Percentiles rank a stretch among this genome's conserved stretches.
Evolutionary conservation across 2,329 filamentous ascomycete species (phyloP).

Genomic region (Sclerotinia glacialis): DNA sequence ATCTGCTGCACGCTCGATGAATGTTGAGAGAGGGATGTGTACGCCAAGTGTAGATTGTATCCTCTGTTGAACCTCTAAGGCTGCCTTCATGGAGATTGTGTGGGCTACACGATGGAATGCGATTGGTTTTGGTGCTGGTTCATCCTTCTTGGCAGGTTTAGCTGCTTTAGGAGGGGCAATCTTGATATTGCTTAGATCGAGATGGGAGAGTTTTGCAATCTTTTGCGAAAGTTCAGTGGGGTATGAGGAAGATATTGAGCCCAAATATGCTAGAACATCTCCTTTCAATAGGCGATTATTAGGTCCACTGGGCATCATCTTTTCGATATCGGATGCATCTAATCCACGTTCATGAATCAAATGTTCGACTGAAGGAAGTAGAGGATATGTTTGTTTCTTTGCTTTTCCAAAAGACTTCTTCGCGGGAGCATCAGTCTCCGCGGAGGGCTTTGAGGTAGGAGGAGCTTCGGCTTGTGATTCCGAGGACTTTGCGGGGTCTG

Average conservation of each 20-base stretch:
- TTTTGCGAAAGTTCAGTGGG: slow-evolving; percentile 68
- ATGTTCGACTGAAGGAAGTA: slow-evolving; percentile 79
- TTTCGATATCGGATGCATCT: slow-evolving; percentile 68
- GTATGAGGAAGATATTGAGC: slow-evolving; percentile 69
- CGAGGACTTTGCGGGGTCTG: slow-evolving; percentile 26
- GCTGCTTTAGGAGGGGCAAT: slow-evolving; percentile 41
- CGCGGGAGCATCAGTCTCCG: slow-evolving; percentile 35
- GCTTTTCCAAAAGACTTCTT: slow-evolving; percentile 48
- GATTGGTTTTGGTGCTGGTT: slow-evolving; percentile 43
- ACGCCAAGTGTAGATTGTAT: slow-evolving; percentile 75
- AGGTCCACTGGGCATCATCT: slow-evolving; percentile 85
- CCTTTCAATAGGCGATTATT: slow-evolving; percentile 89
- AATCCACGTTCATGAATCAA: slow-evolving; percentile 78
- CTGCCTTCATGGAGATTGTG: slow-evolving; percentile 74
- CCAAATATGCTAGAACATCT: slow-evolving; percentile 87
- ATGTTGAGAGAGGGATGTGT: slow-evolving; percentile 78
- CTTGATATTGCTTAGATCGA: slow-evolving; percentile 96
- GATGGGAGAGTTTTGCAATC: slow-evolving; percentile 72
- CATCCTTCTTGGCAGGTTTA: slow-evolving; percentile 42
- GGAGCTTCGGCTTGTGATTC: slow-evolving; percentile 21
- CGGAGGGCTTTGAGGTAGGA: slow-evolving; percentile 21
- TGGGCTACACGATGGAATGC: slow-evolving; percentile 62
- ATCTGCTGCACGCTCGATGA: slow-evolving; percentile 80
- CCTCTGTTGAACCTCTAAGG: slow-evolving; percentile 76
- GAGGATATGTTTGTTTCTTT: slow-evolving; percentile 66